Conservation (phyloP, 345 rosid genomes). For the Eucalyptus pauciflora region DNA sequence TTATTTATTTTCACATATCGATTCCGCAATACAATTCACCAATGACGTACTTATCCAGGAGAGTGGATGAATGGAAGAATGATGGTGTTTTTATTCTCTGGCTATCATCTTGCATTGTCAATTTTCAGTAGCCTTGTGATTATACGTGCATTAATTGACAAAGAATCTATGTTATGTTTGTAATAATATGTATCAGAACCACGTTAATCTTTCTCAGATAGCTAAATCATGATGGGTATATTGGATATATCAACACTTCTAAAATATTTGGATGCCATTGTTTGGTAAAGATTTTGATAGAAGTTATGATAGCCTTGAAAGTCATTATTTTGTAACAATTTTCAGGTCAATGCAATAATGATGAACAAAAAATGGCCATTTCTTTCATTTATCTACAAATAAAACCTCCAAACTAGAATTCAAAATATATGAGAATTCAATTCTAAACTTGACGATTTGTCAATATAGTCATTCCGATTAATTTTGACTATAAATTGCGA, state of each 20-base stretch:
- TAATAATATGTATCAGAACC: not conserved
- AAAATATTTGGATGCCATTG: too few relatives aligned
- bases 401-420: too few relatives aligned
- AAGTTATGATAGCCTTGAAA: too few relatives aligned
- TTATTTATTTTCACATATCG: rapidly evolving
- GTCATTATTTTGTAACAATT: too few relatives aligned
- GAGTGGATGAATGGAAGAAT: too few relatives aligned
- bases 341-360: too few relatives aligned
- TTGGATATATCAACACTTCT: too few relatives aligned
- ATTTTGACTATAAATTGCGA: rapidly evolving
- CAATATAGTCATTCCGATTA: rapidly evolving
- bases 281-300: rapidly evolving
- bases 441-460: too few relatives aligned
- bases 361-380: too few relatives aligned
- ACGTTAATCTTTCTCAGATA: not conserved
- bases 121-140: not conserved
- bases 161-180: not conserved
- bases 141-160: not conserved
- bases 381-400: too few relatives aligned
- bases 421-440: too few relatives aligned
- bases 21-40: not conserved
- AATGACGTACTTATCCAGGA: not conserved
- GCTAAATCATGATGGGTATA: not conserved
- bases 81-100: not conserved
- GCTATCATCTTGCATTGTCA: not conserved